Percentiles rank a stretch among this genome's conserved stretches.
phyloP scores from a whole-genome alignment of 164 flowering plant species.

The Nymphaea colorata region DNA sequence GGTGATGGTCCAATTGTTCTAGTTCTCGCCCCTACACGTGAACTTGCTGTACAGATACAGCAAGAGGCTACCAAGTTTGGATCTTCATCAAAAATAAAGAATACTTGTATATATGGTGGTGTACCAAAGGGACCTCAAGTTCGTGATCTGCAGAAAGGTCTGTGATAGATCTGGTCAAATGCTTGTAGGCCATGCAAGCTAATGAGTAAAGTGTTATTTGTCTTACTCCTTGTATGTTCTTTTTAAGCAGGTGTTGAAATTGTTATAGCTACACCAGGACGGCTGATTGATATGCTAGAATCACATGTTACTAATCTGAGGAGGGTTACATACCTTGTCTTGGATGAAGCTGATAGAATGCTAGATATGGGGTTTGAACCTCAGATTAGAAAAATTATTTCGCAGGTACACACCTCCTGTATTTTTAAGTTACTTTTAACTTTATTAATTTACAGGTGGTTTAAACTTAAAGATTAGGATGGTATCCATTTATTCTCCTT shows the following conservation, averaged over 20 bases:
- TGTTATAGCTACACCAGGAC: conserved; percentile 98
- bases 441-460: too few relatives aligned
- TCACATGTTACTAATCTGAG: conserved; percentile 87
- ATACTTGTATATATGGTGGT: conserved; percentile 95
- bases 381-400: conserved; percentile 76
- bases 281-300: conserved; percentile 98
- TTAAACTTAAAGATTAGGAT: too few relatives aligned
- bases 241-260: conserved; percentile 77
- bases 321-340: conserved; percentile 94
- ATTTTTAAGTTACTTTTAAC: background rate
- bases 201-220: background rate
- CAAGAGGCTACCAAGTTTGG: conserved; percentile 97
- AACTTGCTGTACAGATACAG: conserved; percentile 99
- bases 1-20: conserved; percentile 99
- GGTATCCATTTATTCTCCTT: too few relatives aligned
- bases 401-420: conserved; percentile 14
- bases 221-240: conserved; percentile 3
- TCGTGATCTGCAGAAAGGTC: conserved; percentile 98
- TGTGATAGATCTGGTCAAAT: background rate
- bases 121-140: conserved; percentile 99
- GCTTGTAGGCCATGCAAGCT: background rate
- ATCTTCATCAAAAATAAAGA: conserved; percentile 86
- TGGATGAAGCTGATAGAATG: conserved; percentile 99
- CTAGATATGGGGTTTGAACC: conserved; percentile 99
- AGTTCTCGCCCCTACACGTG: conserved; percentile 98